These are phyloP conservation scores for Scedosporium boydii DNA, from an alignment of 2,329 filamentous ascomycete genomes.

Conservation along the genomic window DNA sequence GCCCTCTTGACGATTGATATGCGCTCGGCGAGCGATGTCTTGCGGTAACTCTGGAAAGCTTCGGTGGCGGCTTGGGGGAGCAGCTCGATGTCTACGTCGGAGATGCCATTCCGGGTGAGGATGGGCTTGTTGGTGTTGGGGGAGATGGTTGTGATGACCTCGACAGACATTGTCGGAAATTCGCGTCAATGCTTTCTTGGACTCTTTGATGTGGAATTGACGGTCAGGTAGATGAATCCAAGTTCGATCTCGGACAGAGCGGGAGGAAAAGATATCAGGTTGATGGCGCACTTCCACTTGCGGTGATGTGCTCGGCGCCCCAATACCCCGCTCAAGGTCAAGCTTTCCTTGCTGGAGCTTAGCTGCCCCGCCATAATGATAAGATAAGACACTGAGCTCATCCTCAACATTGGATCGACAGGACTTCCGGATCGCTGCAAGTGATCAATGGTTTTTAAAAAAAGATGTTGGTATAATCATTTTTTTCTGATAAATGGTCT, in stretches of 20 bases:
- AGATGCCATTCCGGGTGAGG: constrained; percentile 67
- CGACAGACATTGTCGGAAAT: constrained; percentile 48
- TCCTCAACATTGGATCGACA: not conserved
- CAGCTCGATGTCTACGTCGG: constrained; percentile 57
- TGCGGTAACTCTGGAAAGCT: constrained; percentile 69
- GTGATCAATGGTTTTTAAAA: too few species aligned
- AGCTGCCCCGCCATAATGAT: not conserved
- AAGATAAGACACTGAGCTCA: not conserved
- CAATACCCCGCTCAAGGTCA: too few species aligned
- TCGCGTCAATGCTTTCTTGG: not conserved
- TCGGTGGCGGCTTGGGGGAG: constrained; percentile 64
- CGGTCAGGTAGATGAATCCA: too few species aligned
- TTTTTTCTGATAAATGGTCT: too few species aligned
- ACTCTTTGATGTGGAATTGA: not conserved
- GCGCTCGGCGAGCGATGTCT: constrained; percentile 64
- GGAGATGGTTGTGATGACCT: constrained; percentile 70
- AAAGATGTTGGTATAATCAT: too few species aligned
- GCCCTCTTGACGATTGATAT: constrained; percentile 76
- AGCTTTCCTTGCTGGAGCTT: not conserved
- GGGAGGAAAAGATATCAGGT: not conserved
- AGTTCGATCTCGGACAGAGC: not conserved
- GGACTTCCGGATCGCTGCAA: too few species aligned
- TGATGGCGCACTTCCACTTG: not conserved
- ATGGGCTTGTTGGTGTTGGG: constrained; percentile 81
- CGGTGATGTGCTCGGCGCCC: too few species aligned